phyloP scores from a whole-genome alignment of 2,329 filamentous ascomycete genomes.

The Exophiala oligosperma region DNA sequence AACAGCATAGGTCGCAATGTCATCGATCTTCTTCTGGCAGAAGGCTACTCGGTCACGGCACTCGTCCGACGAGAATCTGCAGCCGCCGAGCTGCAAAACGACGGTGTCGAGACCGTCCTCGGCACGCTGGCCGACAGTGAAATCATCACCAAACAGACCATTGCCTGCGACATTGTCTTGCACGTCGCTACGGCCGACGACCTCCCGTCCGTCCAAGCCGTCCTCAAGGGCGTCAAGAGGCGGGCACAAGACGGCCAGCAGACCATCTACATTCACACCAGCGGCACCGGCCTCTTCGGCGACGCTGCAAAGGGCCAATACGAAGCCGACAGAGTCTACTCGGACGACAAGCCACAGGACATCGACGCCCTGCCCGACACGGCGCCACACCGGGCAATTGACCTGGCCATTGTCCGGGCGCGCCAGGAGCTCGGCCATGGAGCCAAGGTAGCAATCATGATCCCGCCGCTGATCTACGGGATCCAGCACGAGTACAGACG shows the following conservation, averaged over 20 bases:
- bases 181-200: constrained; percentile 54
- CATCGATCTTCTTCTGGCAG: constrained; percentile 44
- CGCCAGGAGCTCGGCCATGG: constrained; percentile 38
- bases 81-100: constrained; percentile 29
- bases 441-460: constrained; percentile 51
- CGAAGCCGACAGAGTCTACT: constrained; percentile 43
- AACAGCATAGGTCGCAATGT: constrained; percentile 45
- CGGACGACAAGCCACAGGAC: constrained; percentile 41
- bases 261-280: constrained; percentile 53
- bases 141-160: constrained; percentile 40
- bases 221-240: constrained; percentile 45
- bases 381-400: constrained; percentile 48
- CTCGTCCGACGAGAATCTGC: constrained; percentile 24
- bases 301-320: constrained; percentile 39
- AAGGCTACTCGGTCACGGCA: constrained; percentile 45
- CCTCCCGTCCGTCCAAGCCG: constrained; percentile 46
- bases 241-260: constrained; percentile 38
- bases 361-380: constrained; percentile 45
- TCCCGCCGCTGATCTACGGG: constrained; percentile 52
- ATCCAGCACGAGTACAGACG: constrained; percentile 40
- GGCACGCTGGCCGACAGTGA: constrained; percentile 45
- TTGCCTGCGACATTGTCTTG: constrained; percentile 45
- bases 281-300: constrained; percentile 43
- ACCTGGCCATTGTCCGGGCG: constrained; percentile 45
- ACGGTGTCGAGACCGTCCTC: constrained; percentile 40